Evolutionary conservation across 257 asterid species (phyloP), one percentile per base, ranked within the genome.

Genomic region (Penstemon barbatus): DNA sequence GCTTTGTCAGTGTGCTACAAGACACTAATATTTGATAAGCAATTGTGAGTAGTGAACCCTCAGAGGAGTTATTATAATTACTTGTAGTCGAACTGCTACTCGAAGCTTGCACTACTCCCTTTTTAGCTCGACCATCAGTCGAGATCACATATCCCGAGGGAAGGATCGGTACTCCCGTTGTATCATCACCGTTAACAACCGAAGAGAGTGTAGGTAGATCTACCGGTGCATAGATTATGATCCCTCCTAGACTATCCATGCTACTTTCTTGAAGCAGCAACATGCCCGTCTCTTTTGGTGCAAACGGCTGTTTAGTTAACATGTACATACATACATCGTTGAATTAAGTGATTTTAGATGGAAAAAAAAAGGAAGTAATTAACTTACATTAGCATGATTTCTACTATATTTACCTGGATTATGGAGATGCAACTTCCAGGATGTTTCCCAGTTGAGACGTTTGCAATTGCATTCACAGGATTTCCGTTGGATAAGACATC

Each of bases 111-210:
- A 15, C 81, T 12, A 0, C 2, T 39, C 63, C 79, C 9, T 40
- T 71, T 6, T 57, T 62, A 42, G 48, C 51, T 3, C 82, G 79
- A 6, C 86, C 89, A 7, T 85, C 90, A 0, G 80, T 53, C 4
- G 95, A 85, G 64, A 91, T 87, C 33, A 86, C 51, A 4, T 78
- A 84, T 4, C 96, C 96, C 0, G 91, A 87, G 7, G 96, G 98
- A 0, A 84, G 87, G 63, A 87, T 77, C 0, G 86, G 76, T 52
- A 78, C 54, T 18, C 41, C 64, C 12, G 48, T 33, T 0, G 71
- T 63, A 64, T 83, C 91, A 7, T 42, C 84, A 3, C 92, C 89
- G 45, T 61, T 76, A 0, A 86, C 71, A 10, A 80, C 80, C 8
- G 78, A 51, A 3, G 61, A 42, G 37, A 89, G 41, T 3, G 73